Base-by-base conservation (phyloP, 2,329 filamentous ascomycete species). In the Emmonsiellopsis sp. region DNA sequence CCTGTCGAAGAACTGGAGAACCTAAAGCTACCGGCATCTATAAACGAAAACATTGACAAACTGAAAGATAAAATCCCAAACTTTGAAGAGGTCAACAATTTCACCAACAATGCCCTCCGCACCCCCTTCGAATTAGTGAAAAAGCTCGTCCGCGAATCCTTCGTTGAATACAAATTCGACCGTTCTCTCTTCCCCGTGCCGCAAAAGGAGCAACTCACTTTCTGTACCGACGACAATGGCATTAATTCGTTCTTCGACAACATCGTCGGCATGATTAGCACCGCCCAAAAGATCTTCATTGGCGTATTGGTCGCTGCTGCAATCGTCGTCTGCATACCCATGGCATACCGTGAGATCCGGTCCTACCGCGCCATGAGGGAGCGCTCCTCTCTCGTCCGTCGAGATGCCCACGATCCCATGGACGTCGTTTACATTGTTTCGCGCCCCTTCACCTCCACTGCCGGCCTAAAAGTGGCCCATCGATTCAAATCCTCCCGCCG, bases 401-500 rank as follows among this genome's bases (percentile, higher is more conserved):
- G 79, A 59, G 76, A 85, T 53, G 79, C 82, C 32, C 83, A 84
- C 65, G 90, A 97, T 63, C 80, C 86, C 0, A 83, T 95, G 78
- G 92, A 97, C 66, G 83, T 91, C 37, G 82, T 95, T 42, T 95
- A 96, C 71, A 86, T 96, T 60, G 83, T 86, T 34, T 91, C 89
- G 35, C 82, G 89, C 20, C 90, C 92, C 1, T 82, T 85, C 61
- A 88, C 89, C 1, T 82, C 89, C 1, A 78, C 78, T 1, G 73
- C 79, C 31, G 92, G 91, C 41, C 79, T 95, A 66, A 85, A 80
- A 70, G 61, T 87, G 16, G 82, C 87, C 6, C 79, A 79, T 50
- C 78, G 75, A 54, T 83, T 92, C 70, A 68, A 79, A 51, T 80
- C 69, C 72, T 71, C 70, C 64, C 79, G 85, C 60, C 79, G 81